Conservation (phyloP, 2,329 filamentous ascomycete species). For the Calonectria pseudoturangicola region DNA sequence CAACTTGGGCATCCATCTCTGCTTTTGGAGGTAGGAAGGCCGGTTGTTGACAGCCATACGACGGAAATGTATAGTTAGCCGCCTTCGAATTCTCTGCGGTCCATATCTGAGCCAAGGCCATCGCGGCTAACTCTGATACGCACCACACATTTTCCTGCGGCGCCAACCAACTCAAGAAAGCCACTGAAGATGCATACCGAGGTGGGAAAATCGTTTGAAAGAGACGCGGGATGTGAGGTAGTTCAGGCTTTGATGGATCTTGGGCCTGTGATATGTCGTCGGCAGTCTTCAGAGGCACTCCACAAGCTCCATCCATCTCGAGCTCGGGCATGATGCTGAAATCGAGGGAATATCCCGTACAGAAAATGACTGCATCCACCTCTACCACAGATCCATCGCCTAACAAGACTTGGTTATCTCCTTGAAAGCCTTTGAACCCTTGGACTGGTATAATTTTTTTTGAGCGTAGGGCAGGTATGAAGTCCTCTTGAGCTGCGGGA, state of each 20-base stretch:
- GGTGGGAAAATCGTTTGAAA: slow-evolving; percentile 16
- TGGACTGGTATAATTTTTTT: background rate
- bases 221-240: background rate
- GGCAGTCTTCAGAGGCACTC: background rate
- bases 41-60: no score
- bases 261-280: background rate
- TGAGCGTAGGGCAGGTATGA: background rate
- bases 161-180: background rate
- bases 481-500: slow-evolving; percentile 1
- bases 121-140: background rate
- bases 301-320: slow-evolving; percentile 4
- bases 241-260: background rate
- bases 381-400: background rate
- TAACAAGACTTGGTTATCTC: background rate
- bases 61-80: background rate
- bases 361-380: slow-evolving; percentile 10
- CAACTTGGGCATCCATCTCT: background rate
- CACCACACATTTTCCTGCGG: slow-evolving; percentile 10
- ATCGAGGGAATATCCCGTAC: slow-evolving; percentile 9
- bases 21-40: background rate
- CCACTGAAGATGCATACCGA: background rate
- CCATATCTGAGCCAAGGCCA: slow-evolving; percentile 12
- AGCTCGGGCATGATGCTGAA: slow-evolving; percentile 3
- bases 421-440: slow-evolving; percentile 5
- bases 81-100: background rate